Base-by-base conservation (phyloP, 495 filamentous ascomycete species). In the Penicillium soppii region DNA sequence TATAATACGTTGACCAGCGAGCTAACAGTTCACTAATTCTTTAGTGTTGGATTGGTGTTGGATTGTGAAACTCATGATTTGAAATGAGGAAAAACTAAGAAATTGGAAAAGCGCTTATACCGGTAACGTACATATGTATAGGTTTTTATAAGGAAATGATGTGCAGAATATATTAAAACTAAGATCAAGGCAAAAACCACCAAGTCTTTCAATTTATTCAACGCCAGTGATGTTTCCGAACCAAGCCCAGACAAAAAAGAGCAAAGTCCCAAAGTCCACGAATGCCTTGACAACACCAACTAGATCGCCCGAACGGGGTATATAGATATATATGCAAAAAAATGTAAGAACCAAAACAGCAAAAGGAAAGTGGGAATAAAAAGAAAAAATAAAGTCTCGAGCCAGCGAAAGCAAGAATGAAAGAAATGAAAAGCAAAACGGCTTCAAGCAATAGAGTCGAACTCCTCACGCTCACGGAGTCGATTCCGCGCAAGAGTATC, bases 401-500 rank as follows among this genome's bases (percentile, higher is more conserved):
- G 35, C 15, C 15, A 47, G 41, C 32, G n/a, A 47, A 47, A 49
- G 32, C 27, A 22, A 33, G 15, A 36, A 45, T 39, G 36, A 47
- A 61, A 45, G 27, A 36, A 53, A 53, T 16, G 53, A 36, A 42
- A 27, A 30, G 30, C 30, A 49, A 40, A 15, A 47, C 16, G 51
- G 26, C n/a, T 49, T 68, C 61, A 77, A 53, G 71, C 70, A 58
- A 77, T 74, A 53, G 75, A 73, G 60, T 78, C 72, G 58, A 84
- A 78, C 57, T 84, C 81, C 54, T 84, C 82, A 5, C 81, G 72
- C 68, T 92, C 88, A 52, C 88, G 80, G 68, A 97, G 80, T 67
- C 91, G 88, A 65, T 89, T 89, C 65, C 81, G 84, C 22, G 94
- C 94, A 54, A 97, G 76, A 61, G 88, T 82, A 67, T 98, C 94